Evolutionary conservation across 805 yeast species (phyloP), one percentile per base, ranked within the genome.

Genomic region (Barnettozyma sucrosica): DNA sequence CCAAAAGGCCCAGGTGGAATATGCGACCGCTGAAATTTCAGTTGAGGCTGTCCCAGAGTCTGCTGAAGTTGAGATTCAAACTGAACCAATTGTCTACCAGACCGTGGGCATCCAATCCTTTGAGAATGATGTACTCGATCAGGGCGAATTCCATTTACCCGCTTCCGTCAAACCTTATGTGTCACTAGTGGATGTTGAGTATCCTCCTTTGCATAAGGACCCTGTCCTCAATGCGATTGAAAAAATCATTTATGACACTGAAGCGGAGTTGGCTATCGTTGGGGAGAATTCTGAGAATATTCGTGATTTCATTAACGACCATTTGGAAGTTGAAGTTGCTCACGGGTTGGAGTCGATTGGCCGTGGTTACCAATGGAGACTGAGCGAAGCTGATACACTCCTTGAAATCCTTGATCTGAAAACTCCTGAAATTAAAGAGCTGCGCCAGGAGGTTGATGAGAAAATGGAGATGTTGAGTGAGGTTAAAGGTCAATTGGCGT

Each of bases 331-430:
- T 10, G 47, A 59, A 7, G 52, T 65, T 7, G 47, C 36, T 7
- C 67, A 70, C 41, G 57, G 69, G 2, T 53, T 50, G 7, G 48
- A 40, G 2, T 57, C 71, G 0, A 32, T 68, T 1, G 53, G 56
- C 14, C 51, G 58, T 42, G 48, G 61, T 14, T 61, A 65, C 37
- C 64, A 68, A 9, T 71, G 76, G 76, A 66, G 72, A 55, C 46
- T 71, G 19, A 45, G 61, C 13, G 73, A 70, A 45, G 53, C 57
- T 7, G 16, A 26, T 0, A 44, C 43, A 5, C 37, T 66, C 7
- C 26, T 25, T 5, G 41, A 41, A 0, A 46, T 58, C 9, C 16
- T 57, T 10, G 10, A 44, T 3, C 23, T 25, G 2, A 40, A 44
- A 16, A 2, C 36, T 13, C 40, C 43, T 7, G 34, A 32, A 7